Percentiles rank a stretch among this genome's conserved stretches.
Conservation (phyloP, 768 basidiomycete species). For the Pilatotrama ljubarskyi region DNA sequence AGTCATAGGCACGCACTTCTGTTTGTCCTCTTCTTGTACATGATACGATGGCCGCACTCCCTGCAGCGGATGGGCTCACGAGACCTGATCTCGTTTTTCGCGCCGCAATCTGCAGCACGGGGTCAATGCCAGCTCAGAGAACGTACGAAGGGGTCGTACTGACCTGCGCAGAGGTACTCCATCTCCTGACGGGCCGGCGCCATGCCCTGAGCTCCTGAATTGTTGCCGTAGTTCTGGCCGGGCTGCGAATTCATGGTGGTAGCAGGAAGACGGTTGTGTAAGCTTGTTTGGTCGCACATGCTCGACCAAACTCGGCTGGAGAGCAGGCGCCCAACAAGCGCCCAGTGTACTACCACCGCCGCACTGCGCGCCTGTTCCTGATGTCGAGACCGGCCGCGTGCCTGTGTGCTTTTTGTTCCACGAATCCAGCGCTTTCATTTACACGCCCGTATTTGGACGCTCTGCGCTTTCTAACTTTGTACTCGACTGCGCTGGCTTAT, state of each 20-base stretch:
- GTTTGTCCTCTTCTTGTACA: conserved; percentile 97
- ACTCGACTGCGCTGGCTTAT: background rate
- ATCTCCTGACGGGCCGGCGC: conserved; percentile 55
- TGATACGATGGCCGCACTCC: conserved; percentile 96
- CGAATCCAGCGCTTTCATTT: background rate
- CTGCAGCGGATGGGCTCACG: conserved; percentile 94
- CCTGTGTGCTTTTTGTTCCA: background rate
- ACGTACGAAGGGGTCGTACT: conserved; percentile 16
- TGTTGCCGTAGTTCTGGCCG: conserved; percentile 25
- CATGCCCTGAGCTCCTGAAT: conserved; percentile 27
- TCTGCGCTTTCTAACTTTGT: background rate
- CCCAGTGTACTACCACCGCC: background rate
- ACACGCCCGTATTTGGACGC: background rate
- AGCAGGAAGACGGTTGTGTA: conserved; percentile 27
- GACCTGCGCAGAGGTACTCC: conserved; percentile 89
- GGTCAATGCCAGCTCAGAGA: background rate
- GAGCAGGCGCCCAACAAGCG: background rate
- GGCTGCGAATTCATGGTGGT: conserved; percentile 44
- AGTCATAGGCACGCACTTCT: conserved; percentile 63
- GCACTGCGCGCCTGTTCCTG: background rate
- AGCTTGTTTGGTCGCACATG: conserved; percentile 23
- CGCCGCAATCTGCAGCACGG: conserved; percentile 70
- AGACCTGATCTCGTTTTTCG: conserved; percentile 87
- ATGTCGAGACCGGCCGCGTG: background rate
- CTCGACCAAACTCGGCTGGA: conserved; percentile 15